These are phyloP conservation scores for Trichoderma koningiopsis DNA, from an alignment of 2,329 filamentous ascomycete species.

Conservation along the genomic window DNA sequence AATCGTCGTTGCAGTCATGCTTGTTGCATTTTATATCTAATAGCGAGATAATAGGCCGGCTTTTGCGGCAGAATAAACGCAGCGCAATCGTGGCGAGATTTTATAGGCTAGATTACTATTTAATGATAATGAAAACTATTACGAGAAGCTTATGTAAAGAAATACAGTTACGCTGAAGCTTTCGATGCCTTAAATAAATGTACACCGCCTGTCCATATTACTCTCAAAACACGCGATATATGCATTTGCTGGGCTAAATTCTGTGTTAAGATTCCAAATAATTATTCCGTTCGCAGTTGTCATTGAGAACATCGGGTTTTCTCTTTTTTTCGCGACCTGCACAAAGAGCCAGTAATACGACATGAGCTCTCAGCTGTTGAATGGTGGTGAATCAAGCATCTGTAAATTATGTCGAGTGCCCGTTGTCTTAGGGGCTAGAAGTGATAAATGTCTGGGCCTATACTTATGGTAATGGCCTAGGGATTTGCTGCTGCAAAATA, in stretches of 20 bases:
- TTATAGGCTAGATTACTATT: not conserved
- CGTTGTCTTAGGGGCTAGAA: not conserved
- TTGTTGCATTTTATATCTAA: constrained; percentile 19
- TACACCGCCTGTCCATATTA: not conserved
- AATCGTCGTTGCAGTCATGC: not conserved
- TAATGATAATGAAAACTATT: constrained; percentile 14
- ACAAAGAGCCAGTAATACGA: not conserved
- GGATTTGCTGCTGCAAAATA: not conserved
- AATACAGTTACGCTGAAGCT: not conserved
- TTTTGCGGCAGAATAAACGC: not conserved
- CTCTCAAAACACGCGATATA: not conserved
- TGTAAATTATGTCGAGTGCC: not conserved
- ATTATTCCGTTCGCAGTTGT: not conserved
- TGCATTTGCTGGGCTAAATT: not conserved
- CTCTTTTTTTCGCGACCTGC: not conserved
- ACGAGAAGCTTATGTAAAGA: not conserved
- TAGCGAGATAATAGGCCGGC: not conserved
- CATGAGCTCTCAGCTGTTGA: not conserved
- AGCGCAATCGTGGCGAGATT: not conserved
- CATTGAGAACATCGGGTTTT: not conserved
- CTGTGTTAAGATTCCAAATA: not conserved
- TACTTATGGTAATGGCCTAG: too few relatives aligned
- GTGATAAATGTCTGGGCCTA: too few relatives aligned
- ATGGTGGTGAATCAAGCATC: not conserved
- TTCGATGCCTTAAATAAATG: not conserved